These are phyloP conservation scores for Rosa hybrid DNA, from an alignment of 331 rosid species.

Conservation along the genomic window DNA sequence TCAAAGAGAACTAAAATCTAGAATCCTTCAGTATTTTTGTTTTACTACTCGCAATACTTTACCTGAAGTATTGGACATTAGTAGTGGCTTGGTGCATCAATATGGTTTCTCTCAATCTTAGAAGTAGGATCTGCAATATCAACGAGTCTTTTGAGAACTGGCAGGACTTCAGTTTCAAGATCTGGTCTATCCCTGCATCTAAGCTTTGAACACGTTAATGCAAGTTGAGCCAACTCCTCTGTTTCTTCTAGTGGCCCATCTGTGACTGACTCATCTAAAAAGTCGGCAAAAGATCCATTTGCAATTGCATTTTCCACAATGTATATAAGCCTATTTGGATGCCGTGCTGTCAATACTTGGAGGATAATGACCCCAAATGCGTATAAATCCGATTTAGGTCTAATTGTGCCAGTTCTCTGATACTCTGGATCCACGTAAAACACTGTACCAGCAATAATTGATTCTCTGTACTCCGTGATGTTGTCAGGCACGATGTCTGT, in stretches of 20 bases:
- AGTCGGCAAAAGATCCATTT: constrained; percentile 49
- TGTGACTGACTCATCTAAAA: constrained; percentile 66
- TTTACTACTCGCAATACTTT: neutral
- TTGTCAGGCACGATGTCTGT: constrained; percentile 72
- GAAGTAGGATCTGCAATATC: constrained; percentile 55
- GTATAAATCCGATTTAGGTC: constrained; percentile 90
- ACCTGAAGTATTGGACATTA: constrained; percentile 98
- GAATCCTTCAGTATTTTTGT: neutral
- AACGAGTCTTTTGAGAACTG: constrained; percentile 59
- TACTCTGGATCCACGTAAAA: constrained; percentile 98
- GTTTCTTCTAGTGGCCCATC: constrained; percentile 89
- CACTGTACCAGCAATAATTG: constrained; percentile 80
- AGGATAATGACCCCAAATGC: constrained; percentile 79
- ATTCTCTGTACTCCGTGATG: constrained; percentile 80
- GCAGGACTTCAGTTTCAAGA: constrained; percentile 86
- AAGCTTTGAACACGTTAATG: constrained; percentile 66
- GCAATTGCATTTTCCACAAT: constrained; percentile 64
- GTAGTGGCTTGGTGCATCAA: constrained; percentile 66
- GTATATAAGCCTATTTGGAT: constrained; percentile 61
- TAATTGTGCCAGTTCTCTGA: constrained; percentile 86
- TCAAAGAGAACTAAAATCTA: constrained; percentile 10
- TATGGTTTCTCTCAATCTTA: constrained; percentile 35
- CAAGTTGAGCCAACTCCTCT: constrained; percentile 64
- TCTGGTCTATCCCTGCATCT: constrained; percentile 98
- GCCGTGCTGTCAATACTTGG: constrained; percentile 69